These are phyloP conservation scores for Chenopodium quinoa DNA, from an alignment of 148 eudicot species.

Conservation along the genomic window DNA sequence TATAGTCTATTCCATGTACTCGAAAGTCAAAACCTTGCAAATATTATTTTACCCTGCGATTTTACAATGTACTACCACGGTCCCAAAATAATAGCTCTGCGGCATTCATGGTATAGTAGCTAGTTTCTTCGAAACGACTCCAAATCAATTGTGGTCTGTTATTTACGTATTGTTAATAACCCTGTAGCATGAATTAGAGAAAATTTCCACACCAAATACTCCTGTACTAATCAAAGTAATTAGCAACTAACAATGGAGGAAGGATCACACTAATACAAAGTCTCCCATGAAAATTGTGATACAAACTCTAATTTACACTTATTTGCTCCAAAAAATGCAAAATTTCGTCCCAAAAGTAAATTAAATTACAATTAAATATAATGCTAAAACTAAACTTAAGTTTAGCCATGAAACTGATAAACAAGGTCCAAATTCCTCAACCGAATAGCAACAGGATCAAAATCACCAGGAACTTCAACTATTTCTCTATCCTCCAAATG, in stretches of 20 bases:
- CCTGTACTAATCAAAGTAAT: background rate
- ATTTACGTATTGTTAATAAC: no score
- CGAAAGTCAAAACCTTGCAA: no score
- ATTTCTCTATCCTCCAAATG: constrained; percentile 25
- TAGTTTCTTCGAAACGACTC: no score
- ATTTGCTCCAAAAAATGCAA: background rate
- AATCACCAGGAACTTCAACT: constrained; percentile 19
- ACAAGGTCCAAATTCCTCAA: constrained; percentile 34
- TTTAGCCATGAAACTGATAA: constrained; percentile 34
- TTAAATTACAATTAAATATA: background rate
- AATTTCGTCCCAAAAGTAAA: background rate
- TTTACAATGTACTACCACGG: no score
- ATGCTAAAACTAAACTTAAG: no score
- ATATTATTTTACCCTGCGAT: no score
- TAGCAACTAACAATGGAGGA: background rate
- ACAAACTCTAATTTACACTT: background rate
- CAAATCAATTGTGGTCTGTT: no score
- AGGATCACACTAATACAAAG: background rate
- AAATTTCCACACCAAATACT: background rate
- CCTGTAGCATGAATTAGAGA: background rate
- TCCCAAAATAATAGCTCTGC: no score
- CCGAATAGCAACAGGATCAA: constrained; percentile 17
- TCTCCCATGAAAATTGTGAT: no score
- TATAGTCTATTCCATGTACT: no score
- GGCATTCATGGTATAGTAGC: no score